Evolutionary conservation across 768 basidiomycete species (phyloP).

Genomic region (Pleurotus tuber-regium): DNA sequence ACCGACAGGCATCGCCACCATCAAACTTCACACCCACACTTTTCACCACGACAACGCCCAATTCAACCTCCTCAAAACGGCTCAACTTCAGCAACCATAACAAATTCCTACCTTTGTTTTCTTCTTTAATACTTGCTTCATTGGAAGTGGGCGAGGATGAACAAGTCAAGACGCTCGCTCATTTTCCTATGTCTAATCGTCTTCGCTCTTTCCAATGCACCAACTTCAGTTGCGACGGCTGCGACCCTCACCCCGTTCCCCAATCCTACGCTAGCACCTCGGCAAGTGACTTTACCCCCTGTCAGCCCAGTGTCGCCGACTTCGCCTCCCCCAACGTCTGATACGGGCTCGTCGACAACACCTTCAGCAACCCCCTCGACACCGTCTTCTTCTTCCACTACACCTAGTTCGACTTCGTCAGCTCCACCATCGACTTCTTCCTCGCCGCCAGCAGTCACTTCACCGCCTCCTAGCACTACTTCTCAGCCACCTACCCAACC

Average conservation of each 20-base stretch:
- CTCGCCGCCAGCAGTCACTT: neutral
- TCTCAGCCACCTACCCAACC: conserved; percentile 11
- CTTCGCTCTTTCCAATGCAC: neutral
- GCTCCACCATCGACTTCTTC: conserved; percentile 4
- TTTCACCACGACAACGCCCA: neutral
- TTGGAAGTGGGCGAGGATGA: neutral
- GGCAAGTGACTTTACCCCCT: neutral
- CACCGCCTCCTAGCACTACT: conserved; percentile 12
- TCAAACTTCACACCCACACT: neutral
- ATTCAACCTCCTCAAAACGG: neutral
- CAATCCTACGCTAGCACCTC: neutral
- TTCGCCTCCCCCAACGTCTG: conserved; percentile 15
- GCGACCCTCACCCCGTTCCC: neutral
- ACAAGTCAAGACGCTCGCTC: neutral
- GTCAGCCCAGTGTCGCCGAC: conserved; percentile 10
- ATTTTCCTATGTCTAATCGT: neutral
- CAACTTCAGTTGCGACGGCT: neutral
- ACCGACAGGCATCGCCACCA: neutral
- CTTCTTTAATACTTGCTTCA: neutral
- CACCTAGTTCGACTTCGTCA: conserved; percentile 17
- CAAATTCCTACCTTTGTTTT: too few species aligned
- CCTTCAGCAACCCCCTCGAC: conserved; percentile 14
- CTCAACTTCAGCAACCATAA: neutral
- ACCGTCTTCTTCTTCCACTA: conserved; percentile 11
- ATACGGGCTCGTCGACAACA: conserved; percentile 16